These are phyloP conservation scores for Aspergillus fijiensis DNA, from an alignment of 2,329 filamentous ascomycete genomes.

Conservation along the genomic window DNA sequence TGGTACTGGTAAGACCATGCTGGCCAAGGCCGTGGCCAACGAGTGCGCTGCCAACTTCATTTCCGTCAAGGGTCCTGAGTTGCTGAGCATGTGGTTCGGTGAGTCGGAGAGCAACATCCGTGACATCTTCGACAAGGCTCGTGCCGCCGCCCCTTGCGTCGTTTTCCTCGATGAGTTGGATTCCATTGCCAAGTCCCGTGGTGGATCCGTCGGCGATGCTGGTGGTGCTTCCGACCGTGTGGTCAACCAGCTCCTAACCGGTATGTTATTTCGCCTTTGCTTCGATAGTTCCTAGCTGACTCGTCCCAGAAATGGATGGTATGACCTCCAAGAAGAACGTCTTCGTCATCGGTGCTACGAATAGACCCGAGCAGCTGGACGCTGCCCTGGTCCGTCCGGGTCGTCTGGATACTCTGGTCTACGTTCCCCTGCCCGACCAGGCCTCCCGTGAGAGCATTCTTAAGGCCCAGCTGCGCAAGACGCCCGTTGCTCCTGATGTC, in stretches of 20 bases:
- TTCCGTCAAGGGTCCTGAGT: constrained; percentile 96
- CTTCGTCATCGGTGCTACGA: constrained; percentile 98
- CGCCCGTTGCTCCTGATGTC: constrained; percentile 82
- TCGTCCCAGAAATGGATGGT: constrained; percentile 81
- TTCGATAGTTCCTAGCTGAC: constrained; percentile 43
- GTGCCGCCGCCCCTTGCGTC: constrained; percentile 94
- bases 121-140: constrained; percentile 99
- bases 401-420: constrained; percentile 97
- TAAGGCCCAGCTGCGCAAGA: constrained; percentile 96
- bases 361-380: constrained; percentile 97
- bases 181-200: constrained; percentile 98
- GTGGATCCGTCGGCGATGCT: constrained; percentile 91
- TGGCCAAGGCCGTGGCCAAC: constrained; percentile 99
- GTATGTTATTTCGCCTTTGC: constrained; percentile 53
- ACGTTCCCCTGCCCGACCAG: constrained; percentile 95
- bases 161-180: constrained; percentile 99
- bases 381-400: constrained; percentile 96
- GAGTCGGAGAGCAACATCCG: constrained; percentile 99
- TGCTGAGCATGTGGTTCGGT: constrained; percentile 99
- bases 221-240: constrained; percentile 99
- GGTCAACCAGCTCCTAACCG: constrained; percentile 97
- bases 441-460: constrained; percentile 84
- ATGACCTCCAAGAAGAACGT: constrained; percentile 99
- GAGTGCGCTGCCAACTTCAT: constrained; percentile 99
- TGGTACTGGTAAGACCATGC: constrained; percentile 99